Evolutionary conservation across 2,329 filamentous ascomycete species (phyloP), one percentile per base, ranked within the genome.

Genomic region (Orbilia ellipsospora): DNA sequence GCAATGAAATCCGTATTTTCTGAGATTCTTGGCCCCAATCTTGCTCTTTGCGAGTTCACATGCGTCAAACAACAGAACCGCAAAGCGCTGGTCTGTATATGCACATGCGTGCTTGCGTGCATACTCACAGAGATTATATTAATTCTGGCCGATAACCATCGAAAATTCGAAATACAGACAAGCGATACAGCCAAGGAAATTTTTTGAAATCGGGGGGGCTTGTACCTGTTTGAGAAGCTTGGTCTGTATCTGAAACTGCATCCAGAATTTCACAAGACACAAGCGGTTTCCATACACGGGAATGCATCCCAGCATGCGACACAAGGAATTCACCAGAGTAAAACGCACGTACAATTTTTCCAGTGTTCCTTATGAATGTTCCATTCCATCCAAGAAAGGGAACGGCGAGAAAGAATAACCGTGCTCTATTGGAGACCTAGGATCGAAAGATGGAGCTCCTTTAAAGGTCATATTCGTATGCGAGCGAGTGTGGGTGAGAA

Each of bases 171-270:
- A 36, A 36, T 36, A 36, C 31, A 6, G 31, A 36, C 31, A 36
- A 36, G 31, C 31, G 31, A 23, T 23, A 23, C 23, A 23, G 31
- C 7, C 23, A 36, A 55, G 23, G 18, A 36, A 36, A 36, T 20
- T 20, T 23, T 23, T n/a, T 16, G 54, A 10, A 36, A 7, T 10
- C 54, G 1, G 7, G 54, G 28, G 31, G 16, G 54, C 54, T 6
- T 36, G 31, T 7, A 36, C 6, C 6, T 36, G 31, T 36, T 36
- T 36, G 31, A 23, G 31, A 36, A 36, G 10, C 70, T 31, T 42
- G 57, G 52, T 60, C 48, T 75, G 18, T 75, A 75, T 65, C 64
- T 69, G 72, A 75, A 75, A 75, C 72, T 18, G n/a, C 36, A 62
- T 45, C 62, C 50, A 67, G 56, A 63, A 60, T 52, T 40, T 68